phyloP scores from a whole-genome alignment of 2,329 filamentous ascomycete species.

The Penicillium sumatraense region DNA sequence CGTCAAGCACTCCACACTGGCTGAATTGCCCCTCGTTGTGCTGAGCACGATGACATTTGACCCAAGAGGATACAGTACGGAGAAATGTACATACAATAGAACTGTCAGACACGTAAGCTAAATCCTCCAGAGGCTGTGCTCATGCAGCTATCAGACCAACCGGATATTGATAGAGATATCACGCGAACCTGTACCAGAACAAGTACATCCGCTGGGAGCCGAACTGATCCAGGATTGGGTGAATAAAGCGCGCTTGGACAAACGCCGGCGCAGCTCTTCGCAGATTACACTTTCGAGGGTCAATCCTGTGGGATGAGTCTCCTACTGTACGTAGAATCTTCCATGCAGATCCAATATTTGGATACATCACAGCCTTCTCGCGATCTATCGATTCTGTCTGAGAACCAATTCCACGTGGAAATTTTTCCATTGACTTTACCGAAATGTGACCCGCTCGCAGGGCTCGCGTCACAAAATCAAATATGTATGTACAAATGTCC shows the following conservation, averaged over 20 bases:
- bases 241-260: neutral
- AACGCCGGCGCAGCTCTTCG: neutral
- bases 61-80: no score
- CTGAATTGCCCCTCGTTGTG: neutral
- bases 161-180: slow-evolving; percentile 1
- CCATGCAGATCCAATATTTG: slow-evolving; percentile 6
- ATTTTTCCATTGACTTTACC: no score
- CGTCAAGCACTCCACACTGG: neutral
- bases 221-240: slow-evolving; percentile 1
- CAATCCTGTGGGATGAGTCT: neutral
- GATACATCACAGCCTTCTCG: slow-evolving; percentile 3
- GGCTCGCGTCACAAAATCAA: neutral
- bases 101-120: slow-evolving; percentile 22
- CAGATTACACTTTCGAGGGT: slow-evolving; percentile 1
- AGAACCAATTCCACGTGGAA: slow-evolving; percentile 11
- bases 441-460: neutral
- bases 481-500: no score
- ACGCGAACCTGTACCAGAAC: slow-evolving; percentile 15
- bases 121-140: slow-evolving; percentile 6
- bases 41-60: neutral
- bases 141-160: neutral
- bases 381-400: slow-evolving; percentile 8
- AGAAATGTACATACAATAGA: no score
- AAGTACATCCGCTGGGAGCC: slow-evolving; percentile 16
- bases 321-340: neutral